A percentile compares a stretch with the other conserved stretches of the same genome.
phyloP scores from a whole-genome alignment of 2,329 filamentous ascomycete species.

The Parasarocladium wereldwijsianum region DNA sequence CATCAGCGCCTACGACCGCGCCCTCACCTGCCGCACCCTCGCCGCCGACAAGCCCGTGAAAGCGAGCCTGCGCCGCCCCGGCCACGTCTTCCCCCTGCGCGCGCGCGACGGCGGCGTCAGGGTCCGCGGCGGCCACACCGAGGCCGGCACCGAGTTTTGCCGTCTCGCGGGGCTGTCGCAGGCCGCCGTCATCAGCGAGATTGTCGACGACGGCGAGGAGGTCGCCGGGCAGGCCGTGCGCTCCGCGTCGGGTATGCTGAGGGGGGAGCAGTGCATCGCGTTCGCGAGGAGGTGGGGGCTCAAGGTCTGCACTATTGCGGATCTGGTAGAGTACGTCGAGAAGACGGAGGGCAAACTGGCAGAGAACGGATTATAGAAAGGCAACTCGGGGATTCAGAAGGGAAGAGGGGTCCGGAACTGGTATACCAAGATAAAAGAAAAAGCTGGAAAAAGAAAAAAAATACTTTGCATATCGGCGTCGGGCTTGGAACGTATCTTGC shows the following conservation, averaged over 20 bases:
- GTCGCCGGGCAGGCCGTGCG: conserved; percentile 53
- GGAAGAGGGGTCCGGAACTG: too few species aligned
- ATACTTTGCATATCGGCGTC: not conserved
- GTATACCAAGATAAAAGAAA: not conserved
- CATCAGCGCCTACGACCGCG: conserved; percentile 78
- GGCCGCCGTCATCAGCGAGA: conserved; percentile 77
- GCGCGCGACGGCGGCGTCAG: conserved; percentile 69
- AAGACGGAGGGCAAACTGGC: conserved; percentile 51
- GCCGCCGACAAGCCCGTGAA: conserved; percentile 47
- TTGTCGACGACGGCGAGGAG: conserved; percentile 74
- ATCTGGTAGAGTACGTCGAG: conserved; percentile 67
- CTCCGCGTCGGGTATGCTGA: conserved; percentile 70
- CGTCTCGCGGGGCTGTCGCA: conserved; percentile 62
- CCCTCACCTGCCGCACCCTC: conserved; percentile 64
- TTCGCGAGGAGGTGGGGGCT: conserved; percentile 84
- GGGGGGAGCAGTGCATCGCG: conserved; percentile 70
- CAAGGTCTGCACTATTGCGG: conserved; percentile 90
- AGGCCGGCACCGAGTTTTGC: conserved; percentile 87
- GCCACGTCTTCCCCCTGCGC: conserved; percentile 78
- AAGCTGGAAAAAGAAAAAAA: conserved; percentile 4
- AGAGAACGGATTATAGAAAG: conserved; percentile 25
- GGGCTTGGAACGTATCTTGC: not conserved
- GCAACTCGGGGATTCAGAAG: too few species aligned
- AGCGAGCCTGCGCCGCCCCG: conserved; percentile 61
- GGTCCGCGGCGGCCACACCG: conserved; percentile 73